These are phyloP conservation scores for Gelatoporia subvermispora DNA, from an alignment of 768 basidiomycete species.

Conservation along the genomic window DNA sequence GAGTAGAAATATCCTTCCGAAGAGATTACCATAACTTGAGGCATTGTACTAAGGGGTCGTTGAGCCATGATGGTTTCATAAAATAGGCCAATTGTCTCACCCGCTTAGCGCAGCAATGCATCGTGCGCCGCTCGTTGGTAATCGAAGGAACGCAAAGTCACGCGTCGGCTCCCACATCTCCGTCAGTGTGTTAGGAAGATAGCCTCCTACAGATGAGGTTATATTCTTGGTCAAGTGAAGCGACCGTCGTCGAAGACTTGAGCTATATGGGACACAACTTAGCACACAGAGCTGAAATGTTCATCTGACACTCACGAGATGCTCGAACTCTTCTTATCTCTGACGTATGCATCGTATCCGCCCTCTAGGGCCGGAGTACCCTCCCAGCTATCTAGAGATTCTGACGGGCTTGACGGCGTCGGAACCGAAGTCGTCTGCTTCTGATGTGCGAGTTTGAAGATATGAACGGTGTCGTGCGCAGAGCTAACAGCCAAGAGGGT, in stretches of 20 bases:
- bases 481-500: slow-evolving; percentile 86
- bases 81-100: slow-evolving; percentile 38
- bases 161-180: slow-evolving; percentile 97
- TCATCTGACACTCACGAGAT: slow-evolving; percentile 43
- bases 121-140: slow-evolving; percentile 73
- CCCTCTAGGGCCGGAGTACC: slow-evolving; percentile 59
- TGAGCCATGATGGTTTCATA: background rate
- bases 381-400: slow-evolving; percentile 60
- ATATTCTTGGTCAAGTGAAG: slow-evolving; percentile 70
- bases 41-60: slow-evolving; percentile 81
- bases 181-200: slow-evolving; percentile 82
- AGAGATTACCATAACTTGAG: slow-evolving; percentile 96
- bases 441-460: slow-evolving; percentile 76
- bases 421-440: slow-evolving; percentile 15
- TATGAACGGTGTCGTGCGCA: slow-evolving; percentile 93
- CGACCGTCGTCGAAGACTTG: slow-evolving; percentile 62
- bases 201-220: slow-evolving; percentile 76
- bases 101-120: slow-evolving; percentile 87
- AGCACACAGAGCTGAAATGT: background rate
- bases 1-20: slow-evolving; percentile 95
- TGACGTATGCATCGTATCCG: slow-evolving; percentile 84
- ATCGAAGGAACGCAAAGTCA: slow-evolving; percentile 86
- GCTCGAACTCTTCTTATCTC: slow-evolving; percentile 62
- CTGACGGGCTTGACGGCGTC: slow-evolving; percentile 53
- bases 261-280: slow-evolving; percentile 16